A percentile compares a stretch with the other conserved stretches of the same genome.
Evolutionary conservation across 225 moss, liverwort and hornwort species (phyloP).

Genomic region (Lunularia cruciata): DNA sequence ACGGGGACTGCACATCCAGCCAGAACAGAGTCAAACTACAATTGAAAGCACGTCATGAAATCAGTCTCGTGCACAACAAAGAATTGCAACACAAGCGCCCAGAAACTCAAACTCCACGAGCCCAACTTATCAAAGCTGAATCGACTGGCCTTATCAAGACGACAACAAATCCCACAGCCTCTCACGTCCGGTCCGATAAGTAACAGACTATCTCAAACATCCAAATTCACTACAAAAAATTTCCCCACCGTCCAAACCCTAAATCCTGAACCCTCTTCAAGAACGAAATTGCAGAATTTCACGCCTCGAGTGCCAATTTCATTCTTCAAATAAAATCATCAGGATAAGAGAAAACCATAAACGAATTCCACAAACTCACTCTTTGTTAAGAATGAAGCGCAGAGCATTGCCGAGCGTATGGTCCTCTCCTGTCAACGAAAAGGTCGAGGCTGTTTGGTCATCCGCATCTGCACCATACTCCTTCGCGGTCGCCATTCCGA

Average conservation of each 20-base stretch:
- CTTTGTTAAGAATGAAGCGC: conserved; percentile 58
- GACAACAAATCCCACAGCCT: too few relatives aligned
- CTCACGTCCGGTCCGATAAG: too few relatives aligned
- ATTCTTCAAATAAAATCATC: too few relatives aligned
- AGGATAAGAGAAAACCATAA: too few relatives aligned
- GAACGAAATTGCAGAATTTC: too few relatives aligned
- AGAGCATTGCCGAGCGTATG: conserved; percentile 61
- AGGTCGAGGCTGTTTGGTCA: conserved; percentile 41
- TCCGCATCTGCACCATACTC: conserved; percentile 40
- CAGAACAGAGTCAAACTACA: background rate
- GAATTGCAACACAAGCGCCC: background rate
- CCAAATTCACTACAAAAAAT: too few relatives aligned
- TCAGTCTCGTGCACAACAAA: background rate
- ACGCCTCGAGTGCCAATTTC: too few relatives aligned
- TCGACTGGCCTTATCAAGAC: too few relatives aligned
- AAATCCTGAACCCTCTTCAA: too few relatives aligned
- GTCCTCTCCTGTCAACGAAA: conserved; percentile 60
- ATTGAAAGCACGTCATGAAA: background rate
- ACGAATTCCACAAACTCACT: conserved; percentile 30
- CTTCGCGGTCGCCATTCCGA: conserved; percentile 35
- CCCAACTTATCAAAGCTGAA: background rate
- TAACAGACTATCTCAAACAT: too few relatives aligned
- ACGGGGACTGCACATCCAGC: conserved; percentile 62
- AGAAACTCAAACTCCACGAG: background rate
- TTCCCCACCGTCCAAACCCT: too few relatives aligned